phyloP scores from a whole-genome alignment of 2,329 filamentous ascomycete species.

The Ampelomyces quisqualis region DNA sequence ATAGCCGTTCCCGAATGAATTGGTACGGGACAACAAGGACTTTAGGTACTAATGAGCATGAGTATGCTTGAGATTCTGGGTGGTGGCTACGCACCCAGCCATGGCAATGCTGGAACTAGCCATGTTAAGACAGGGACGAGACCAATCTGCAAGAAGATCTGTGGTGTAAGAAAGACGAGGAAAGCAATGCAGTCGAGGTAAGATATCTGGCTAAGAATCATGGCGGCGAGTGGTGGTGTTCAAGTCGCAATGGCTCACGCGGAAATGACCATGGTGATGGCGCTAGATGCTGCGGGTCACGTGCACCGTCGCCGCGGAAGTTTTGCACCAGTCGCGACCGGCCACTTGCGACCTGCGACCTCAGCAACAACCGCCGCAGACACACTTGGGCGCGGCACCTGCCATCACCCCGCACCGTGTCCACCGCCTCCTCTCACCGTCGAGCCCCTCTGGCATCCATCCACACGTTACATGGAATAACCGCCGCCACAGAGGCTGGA shows the following conservation, averaged over 20 bases:
- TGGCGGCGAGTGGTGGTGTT: constrained; percentile 37
- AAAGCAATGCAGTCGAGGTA: constrained; percentile 76
- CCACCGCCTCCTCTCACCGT: constrained; percentile 6
- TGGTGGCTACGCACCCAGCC: constrained; percentile 57
- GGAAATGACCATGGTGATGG: constrained; percentile 2
- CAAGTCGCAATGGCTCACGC: neutral
- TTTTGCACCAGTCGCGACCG: constrained; percentile 20
- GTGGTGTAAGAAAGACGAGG: constrained; percentile 67
- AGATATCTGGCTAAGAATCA: constrained; percentile 74
- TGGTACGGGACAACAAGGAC: constrained; percentile 60
- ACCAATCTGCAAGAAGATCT: constrained; percentile 69
- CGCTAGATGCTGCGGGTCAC: neutral
- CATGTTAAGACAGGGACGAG: constrained; percentile 60
- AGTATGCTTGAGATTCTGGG: constrained; percentile 14
- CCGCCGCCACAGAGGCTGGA: constrained; percentile 9
- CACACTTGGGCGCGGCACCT: constrained; percentile 11
- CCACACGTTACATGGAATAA: constrained; percentile 28
- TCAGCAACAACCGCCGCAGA: too few relatives aligned
- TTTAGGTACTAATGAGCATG: constrained; percentile 43
- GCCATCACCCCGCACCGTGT: constrained; percentile 8
- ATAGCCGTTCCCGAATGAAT: constrained; percentile 60
- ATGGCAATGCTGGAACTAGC: constrained; percentile 65
- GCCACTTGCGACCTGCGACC: constrained; percentile 10
- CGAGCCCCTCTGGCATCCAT: neutral
- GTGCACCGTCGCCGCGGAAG: constrained; percentile 13